phyloP scores from a whole-genome alignment of 2,329 filamentous ascomycete genomes.

The Trichophyton verrucosum region DNA sequence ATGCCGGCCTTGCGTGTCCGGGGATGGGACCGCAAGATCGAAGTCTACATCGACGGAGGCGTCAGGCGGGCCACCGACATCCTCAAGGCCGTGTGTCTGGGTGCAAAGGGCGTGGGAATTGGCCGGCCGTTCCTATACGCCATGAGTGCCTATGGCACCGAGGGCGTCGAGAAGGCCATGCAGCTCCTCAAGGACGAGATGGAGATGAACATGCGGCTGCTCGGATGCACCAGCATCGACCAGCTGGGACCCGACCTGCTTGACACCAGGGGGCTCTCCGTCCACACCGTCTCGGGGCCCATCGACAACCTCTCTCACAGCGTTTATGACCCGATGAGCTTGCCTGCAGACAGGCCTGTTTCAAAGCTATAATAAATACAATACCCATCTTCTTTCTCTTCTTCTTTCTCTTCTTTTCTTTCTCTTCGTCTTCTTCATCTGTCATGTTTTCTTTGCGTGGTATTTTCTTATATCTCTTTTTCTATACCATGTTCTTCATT shows the following conservation, averaged over 20 bases:
- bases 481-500: background rate
- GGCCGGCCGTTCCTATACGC: conserved; percentile 90
- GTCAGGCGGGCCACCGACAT: conserved; percentile 85
- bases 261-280: conserved; percentile 54
- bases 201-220: conserved; percentile 97
- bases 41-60: conserved; percentile 85
- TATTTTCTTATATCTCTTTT: background rate
- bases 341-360: conserved; percentile 40
- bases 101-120: conserved; percentile 84
- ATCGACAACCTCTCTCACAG: conserved; percentile 47
- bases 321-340: conserved; percentile 45
- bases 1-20: conserved; percentile 71
- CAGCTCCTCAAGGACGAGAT: conserved; percentile 88
- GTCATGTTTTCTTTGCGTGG: background rate
- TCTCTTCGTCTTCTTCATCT: background rate
- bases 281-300: conserved; percentile 48
- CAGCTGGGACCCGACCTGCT: conserved; percentile 71
- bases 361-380: conserved; percentile 25
- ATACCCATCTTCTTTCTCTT: background rate
- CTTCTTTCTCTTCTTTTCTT: background rate
- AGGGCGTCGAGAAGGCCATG: conserved; percentile 86
- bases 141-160: conserved; percentile 81
- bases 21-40: conserved; percentile 62
- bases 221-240: conserved; percentile 62
- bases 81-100: conserved; percentile 85